phyloP scores from a whole-genome alignment of 1,284 basidiomycete genomes.

The Microbotryum silenes-acaulis region DNA sequence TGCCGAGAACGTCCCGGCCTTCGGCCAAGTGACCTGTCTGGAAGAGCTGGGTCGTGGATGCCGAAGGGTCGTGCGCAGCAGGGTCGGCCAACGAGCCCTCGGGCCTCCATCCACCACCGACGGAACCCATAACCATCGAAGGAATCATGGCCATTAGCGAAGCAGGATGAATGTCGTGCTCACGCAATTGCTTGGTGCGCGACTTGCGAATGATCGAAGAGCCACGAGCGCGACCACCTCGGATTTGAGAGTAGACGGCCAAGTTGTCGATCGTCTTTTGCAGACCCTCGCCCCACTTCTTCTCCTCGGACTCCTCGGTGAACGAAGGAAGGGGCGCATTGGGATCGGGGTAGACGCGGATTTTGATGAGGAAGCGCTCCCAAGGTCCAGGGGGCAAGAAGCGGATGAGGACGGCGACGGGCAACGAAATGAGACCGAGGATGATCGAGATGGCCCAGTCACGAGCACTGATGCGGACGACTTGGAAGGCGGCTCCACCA shows the following conservation, averaged over 20 bases:
- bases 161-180: slow-evolving; percentile 47
- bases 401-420: slow-evolving; percentile 75
- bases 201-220: slow-evolving; percentile 38
- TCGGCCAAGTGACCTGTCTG: slow-evolving; percentile 9
- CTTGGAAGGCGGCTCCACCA: slow-evolving; percentile 85
- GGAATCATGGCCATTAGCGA: slow-evolving; percentile 88
- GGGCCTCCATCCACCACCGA: slow-evolving; percentile 69
- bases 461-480: slow-evolving; percentile 64
- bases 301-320: slow-evolving; percentile 43
- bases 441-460: slow-evolving; percentile 92
- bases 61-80: slow-evolving; percentile 63
- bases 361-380: slow-evolving; percentile 59
- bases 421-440: slow-evolving; percentile 77
- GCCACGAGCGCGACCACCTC: slow-evolving; percentile 59
- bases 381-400: slow-evolving; percentile 72
- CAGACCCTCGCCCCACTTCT: slow-evolving; percentile 58
- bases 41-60: slow-evolving; percentile 45
- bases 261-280: slow-evolving; percentile 77
- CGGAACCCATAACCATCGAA: slow-evolving; percentile 70
- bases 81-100: slow-evolving; percentile 62
- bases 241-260: slow-evolving; percentile 65
- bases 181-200: slow-evolving; percentile 33
- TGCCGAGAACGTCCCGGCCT: slow-evolving; percentile 2
- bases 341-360: slow-evolving; percentile 61
- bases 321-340: slow-evolving; percentile 61